Evolutionary conservation across 2,329 filamentous ascomycete species (phyloP).

Genomic region (Thelonectria blattea): DNA sequence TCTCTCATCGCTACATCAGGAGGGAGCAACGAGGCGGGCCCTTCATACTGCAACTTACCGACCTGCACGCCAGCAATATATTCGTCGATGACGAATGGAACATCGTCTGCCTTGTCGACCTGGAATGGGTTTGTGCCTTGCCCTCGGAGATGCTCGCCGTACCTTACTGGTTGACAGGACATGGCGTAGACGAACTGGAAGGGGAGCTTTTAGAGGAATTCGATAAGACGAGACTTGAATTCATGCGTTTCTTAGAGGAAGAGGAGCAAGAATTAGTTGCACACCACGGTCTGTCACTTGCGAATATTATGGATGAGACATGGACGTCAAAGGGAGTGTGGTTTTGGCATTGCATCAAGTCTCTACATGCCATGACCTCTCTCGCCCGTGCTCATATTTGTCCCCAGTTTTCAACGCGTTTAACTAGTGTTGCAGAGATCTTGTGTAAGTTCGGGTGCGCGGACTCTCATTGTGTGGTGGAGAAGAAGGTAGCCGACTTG

Average conservation of each 20-base stretch:
- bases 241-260: slow-evolving; percentile 25
- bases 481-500: slow-evolving; percentile 12
- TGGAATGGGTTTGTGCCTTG: slow-evolving; percentile 44
- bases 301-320: slow-evolving; percentile 25
- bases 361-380: neutral
- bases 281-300: slow-evolving; percentile 17
- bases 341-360: slow-evolving; percentile 24
- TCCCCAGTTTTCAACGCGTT: neutral
- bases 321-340: slow-evolving; percentile 30
- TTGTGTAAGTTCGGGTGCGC: slow-evolving; percentile 11
- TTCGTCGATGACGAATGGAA: slow-evolving; percentile 46
- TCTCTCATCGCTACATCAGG: slow-evolving; percentile 36
- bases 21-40: slow-evolving; percentile 35
- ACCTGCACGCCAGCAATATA: slow-evolving; percentile 44
- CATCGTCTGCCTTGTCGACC: slow-evolving; percentile 42
- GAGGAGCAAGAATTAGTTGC: slow-evolving; percentile 20
- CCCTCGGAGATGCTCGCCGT: slow-evolving; percentile 26
- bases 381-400: slow-evolving; percentile 16
- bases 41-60: slow-evolving; percentile 40
- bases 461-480: neutral
- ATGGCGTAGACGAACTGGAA: slow-evolving; percentile 26
- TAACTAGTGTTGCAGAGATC: neutral
- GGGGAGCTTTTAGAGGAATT: slow-evolving; percentile 24
- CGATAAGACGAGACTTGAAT: slow-evolving; percentile 24
- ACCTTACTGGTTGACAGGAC: slow-evolving; percentile 33